Conservation (phyloP, 768 basidiomycete species). For the Cyclocybe aegerita region DNA sequence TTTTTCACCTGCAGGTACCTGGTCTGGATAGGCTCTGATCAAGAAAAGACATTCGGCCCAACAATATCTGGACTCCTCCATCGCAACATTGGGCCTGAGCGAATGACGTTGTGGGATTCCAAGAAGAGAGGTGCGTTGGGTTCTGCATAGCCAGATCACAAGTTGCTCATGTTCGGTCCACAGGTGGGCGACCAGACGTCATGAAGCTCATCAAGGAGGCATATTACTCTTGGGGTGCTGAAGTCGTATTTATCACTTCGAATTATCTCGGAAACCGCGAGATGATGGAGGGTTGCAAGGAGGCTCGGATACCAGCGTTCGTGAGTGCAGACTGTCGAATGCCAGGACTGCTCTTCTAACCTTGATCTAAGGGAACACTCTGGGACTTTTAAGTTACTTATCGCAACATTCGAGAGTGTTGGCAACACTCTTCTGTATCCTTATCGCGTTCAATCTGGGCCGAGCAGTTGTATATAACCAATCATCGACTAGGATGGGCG, state of each 20-base stretch:
- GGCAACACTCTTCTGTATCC: neutral
- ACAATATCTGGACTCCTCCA: constrained; percentile 75
- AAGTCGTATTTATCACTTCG: constrained; percentile 83
- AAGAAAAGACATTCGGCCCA: constrained; percentile 83
- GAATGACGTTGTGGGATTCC: constrained; percentile 77
- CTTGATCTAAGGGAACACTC: constrained; percentile 48
- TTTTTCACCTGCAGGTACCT: constrained; percentile 51
- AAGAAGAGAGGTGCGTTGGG: constrained; percentile 53
- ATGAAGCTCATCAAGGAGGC: constrained; percentile 76
- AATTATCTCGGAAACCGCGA: constrained; percentile 77
- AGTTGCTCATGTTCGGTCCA: neutral
- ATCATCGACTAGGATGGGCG: neutral
- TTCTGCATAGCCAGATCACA: neutral
- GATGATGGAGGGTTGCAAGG: constrained; percentile 81
- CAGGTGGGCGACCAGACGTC: constrained; percentile 70
- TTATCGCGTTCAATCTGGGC: constrained; percentile 6
- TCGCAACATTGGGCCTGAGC: constrained; percentile 65
- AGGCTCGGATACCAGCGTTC: constrained; percentile 66
- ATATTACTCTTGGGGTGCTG: constrained; percentile 77
- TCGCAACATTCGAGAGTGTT: neutral
- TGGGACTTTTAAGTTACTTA: constrained; percentile 60
- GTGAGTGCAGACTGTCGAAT: constrained; percentile 29
- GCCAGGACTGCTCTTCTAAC: neutral
- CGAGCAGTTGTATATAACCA: constrained; percentile 8
- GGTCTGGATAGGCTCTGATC: constrained; percentile 84